Conservation (phyloP, 805 yeast genomes). For the Pichia occidentalis region DNA sequence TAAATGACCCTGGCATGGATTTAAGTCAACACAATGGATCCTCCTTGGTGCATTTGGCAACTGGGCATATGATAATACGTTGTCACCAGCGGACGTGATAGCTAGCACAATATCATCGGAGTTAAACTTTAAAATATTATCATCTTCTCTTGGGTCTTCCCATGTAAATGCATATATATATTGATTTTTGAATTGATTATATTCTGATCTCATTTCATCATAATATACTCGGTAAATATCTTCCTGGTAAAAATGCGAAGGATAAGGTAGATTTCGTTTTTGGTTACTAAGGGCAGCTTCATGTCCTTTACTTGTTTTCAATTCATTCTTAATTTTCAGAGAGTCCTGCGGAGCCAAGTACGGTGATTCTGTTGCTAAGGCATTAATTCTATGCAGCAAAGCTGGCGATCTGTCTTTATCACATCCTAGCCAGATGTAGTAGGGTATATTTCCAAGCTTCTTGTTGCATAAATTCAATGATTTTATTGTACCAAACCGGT, state of each 20-base stretch:
- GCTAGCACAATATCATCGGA: constrained; percentile 70
- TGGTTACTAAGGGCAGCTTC: constrained; percentile 66
- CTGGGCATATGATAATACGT: constrained; percentile 65
- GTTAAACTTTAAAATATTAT: constrained; percentile 52
- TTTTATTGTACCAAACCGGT: constrained; percentile 75
- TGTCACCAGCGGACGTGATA: constrained; percentile 84
- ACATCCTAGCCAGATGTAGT: constrained; percentile 78
- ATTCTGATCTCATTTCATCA: constrained; percentile 61
- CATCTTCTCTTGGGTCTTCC: constrained; percentile 87
- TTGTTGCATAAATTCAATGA: constrained; percentile 62
- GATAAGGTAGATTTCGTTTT: constrained; percentile 65
- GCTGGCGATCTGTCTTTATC: constrained; percentile 50
- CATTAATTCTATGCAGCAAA: constrained; percentile 49
- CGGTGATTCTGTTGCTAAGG: constrained; percentile 76
- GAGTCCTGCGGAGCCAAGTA: constrained; percentile 56
- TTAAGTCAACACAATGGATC: constrained; percentile 80
- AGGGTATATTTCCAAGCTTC: constrained; percentile 67
- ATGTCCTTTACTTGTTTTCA: constrained; percentile 58
- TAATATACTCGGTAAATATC: constrained; percentile 77
- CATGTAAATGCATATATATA: constrained; percentile 85
- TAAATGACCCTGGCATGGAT: constrained; percentile 77
- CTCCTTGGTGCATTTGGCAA: constrained; percentile 66
- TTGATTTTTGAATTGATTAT: constrained; percentile 68
- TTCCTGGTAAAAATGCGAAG: constrained; percentile 71
- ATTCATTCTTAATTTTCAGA: constrained; percentile 19